Conservation (phyloP, 306 rosid species). For the Casuarina equisetifolia region DNA sequence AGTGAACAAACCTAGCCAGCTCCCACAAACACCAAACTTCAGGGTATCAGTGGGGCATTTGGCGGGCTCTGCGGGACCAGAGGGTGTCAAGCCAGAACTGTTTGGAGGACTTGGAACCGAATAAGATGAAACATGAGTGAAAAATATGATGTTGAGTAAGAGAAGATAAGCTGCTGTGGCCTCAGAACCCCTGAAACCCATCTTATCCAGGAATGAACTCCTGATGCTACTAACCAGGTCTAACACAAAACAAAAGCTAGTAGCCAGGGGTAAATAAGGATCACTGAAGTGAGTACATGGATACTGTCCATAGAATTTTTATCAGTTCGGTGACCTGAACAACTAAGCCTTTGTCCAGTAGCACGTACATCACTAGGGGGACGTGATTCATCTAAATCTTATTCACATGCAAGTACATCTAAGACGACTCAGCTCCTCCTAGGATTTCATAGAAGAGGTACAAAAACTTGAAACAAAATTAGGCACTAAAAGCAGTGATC, state of each 20-base stretch:
- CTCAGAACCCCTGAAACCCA: constrained; percentile 21
- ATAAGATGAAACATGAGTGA: constrained; percentile 22
- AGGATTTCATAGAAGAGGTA: no score
- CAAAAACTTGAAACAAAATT: no score
- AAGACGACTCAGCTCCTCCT: neutral
- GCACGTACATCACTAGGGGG: neutral
- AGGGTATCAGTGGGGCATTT: constrained; percentile 65
- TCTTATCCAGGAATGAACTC: neutral
- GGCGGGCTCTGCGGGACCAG: constrained; percentile 15
- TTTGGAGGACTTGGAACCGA: constrained; percentile 45
- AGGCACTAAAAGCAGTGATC: no score
- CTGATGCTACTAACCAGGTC: neutral
- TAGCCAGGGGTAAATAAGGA: neutral
- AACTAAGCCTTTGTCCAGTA: neutral
- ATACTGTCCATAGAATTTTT: neutral
- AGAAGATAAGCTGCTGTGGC: constrained; percentile 11
- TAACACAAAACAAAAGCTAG: neutral
- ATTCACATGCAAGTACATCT: neutral
- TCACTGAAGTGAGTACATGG: neutral
- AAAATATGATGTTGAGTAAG: constrained; percentile 26
- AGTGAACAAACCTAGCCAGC: constrained; percentile 66
- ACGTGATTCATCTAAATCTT: neutral
- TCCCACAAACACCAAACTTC: constrained; percentile 74
- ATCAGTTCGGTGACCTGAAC: neutral
- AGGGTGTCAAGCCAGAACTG: constrained; percentile 22